phyloP scores from a whole-genome alignment of 768 basidiomycete species.

The Phylloporus rhodoxanthus region DNA sequence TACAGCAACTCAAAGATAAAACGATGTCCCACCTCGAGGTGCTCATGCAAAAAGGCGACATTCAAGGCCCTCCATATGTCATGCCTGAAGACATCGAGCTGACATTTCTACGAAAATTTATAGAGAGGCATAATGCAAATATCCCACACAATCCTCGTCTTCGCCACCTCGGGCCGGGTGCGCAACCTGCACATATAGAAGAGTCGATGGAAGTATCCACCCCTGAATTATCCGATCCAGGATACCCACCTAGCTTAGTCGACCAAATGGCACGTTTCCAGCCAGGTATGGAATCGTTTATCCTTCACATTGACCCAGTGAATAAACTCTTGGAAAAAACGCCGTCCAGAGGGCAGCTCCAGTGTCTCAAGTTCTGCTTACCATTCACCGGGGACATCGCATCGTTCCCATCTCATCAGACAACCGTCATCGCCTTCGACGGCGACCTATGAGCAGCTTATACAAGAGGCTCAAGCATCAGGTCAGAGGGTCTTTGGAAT shows the following conservation, averaged over 20 bases:
- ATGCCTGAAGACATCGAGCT: slow-evolving; percentile 80
- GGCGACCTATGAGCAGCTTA: slow-evolving; percentile 45
- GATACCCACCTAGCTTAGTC: slow-evolving; percentile 27
- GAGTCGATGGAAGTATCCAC: slow-evolving; percentile 32
- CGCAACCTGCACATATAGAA: slow-evolving; percentile 30
- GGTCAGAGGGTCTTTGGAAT: slow-evolving; percentile 37
- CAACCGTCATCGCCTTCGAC: slow-evolving; percentile 48
- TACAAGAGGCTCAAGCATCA: slow-evolving; percentile 54
- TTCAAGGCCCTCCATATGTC: slow-evolving; percentile 73
- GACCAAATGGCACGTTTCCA: slow-evolving; percentile 33
- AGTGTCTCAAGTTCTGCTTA: slow-evolving; percentile 30
- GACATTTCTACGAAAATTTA: slow-evolving; percentile 73
- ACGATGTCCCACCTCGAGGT: slow-evolving; percentile 84
- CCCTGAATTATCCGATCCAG: slow-evolving; percentile 31
- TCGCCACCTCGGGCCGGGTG: slow-evolving; percentile 42
- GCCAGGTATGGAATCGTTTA: slow-evolving; percentile 23
- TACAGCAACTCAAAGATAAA: slow-evolving; percentile 83
- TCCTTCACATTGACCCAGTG: not conserved
- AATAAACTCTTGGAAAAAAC: not conserved
- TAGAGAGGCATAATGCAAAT: slow-evolving; percentile 70
- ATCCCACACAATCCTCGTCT: slow-evolving; percentile 78
- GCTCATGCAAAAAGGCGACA: slow-evolving; percentile 84
- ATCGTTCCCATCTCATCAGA: slow-evolving; percentile 34
- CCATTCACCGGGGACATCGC: slow-evolving; percentile 28
- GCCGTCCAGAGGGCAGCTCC: slow-evolving; percentile 22